Conservation (phyloP, 495 filamentous ascomycete genomes). For the Astrothelium subdiscretum region DNA sequence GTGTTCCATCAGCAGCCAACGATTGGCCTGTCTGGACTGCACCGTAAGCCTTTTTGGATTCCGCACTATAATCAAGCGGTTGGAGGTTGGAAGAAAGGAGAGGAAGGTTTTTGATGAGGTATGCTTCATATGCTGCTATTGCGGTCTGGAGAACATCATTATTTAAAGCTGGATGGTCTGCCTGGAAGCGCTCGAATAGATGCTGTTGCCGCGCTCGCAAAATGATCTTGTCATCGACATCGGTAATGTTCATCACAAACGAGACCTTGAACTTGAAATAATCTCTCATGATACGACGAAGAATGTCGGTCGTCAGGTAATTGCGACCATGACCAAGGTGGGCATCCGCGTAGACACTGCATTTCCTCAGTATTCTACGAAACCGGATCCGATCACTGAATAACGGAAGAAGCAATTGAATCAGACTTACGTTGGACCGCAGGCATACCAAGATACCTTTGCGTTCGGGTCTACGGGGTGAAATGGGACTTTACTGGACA, state of each 20-base stretch:
- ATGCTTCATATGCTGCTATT: slow-evolving; percentile 55
- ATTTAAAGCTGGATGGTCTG: slow-evolving; percentile 36
- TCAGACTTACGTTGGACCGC: background rate
- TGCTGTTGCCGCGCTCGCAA: slow-evolving; percentile 68
- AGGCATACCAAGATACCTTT: background rate
- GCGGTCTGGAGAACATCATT: slow-evolving; percentile 40
- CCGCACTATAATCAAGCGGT: background rate
- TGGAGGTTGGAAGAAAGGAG: slow-evolving; percentile 30
- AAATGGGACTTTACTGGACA: background rate
- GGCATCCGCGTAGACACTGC: background rate
- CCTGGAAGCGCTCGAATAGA: slow-evolving; percentile 48
- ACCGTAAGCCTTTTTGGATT: slow-evolving; percentile 46
- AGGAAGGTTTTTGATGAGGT: slow-evolving; percentile 67
- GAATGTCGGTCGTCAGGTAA: slow-evolving; percentile 89
- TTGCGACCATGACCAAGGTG: slow-evolving; percentile 88
- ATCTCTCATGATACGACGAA: slow-evolving; percentile 72
- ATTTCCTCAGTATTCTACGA: background rate
- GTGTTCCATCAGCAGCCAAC: slow-evolving; percentile 46
- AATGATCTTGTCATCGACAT: slow-evolving; percentile 94
- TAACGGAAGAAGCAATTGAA: background rate
- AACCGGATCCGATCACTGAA: background rate
- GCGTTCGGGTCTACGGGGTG: background rate
- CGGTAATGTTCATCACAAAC: slow-evolving; percentile 95
- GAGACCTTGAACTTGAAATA: slow-evolving; percentile 79
- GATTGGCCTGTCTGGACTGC: slow-evolving; percentile 46